Evolutionary conservation across 2,329 filamentous ascomycete genomes (phyloP).

Genomic region (Orbilia ellipsospora): DNA sequence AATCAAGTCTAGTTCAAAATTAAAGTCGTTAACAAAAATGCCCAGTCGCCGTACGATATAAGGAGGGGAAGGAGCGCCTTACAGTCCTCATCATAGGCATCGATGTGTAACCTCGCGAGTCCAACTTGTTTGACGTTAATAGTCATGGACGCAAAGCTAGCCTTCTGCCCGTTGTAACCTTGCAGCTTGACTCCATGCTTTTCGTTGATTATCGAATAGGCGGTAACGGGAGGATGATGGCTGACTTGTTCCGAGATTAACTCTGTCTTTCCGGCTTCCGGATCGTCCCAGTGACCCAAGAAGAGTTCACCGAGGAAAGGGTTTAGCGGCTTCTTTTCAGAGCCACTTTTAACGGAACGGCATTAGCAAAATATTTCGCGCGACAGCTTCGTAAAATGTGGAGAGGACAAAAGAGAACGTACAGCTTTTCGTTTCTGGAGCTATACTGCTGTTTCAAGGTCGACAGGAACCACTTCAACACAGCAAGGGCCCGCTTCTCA

Average conservation of each 20-base stretch:
- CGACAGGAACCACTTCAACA: slow-evolving; percentile 96
- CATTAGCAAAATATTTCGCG: neutral
- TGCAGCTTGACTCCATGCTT: slow-evolving; percentile 81
- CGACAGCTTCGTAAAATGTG: neutral
- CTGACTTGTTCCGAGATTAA: slow-evolving; percentile 94
- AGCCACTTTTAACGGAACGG: slow-evolving; percentile 53
- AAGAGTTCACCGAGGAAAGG: slow-evolving; percentile 96
- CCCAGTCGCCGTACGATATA: neutral
- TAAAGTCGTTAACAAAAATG: neutral
- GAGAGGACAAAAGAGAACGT: slow-evolving; percentile 10
- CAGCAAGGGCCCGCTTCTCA: slow-evolving; percentile 82
- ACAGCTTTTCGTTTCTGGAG: slow-evolving; percentile 59
- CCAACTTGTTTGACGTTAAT: slow-evolving; percentile 96
- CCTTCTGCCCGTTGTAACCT: slow-evolving; percentile 96
- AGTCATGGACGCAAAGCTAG: slow-evolving; percentile 84
- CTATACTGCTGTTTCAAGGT: slow-evolving; percentile 88
- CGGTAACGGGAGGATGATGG: slow-evolving; percentile 94
- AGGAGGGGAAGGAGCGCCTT: neutral
- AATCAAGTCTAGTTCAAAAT: slow-evolving; percentile 73
- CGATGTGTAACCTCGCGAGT: slow-evolving; percentile 74
- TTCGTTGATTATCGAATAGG: slow-evolving; percentile 90
- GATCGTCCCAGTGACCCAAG: slow-evolving; percentile 86
- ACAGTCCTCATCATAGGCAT: slow-evolving; percentile 66
- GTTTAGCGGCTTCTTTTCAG: slow-evolving; percentile 96
- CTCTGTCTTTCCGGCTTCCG: slow-evolving; percentile 78